phyloP scores from a whole-genome alignment of 805 yeast species.

The Sungouiella blattae region DNA sequence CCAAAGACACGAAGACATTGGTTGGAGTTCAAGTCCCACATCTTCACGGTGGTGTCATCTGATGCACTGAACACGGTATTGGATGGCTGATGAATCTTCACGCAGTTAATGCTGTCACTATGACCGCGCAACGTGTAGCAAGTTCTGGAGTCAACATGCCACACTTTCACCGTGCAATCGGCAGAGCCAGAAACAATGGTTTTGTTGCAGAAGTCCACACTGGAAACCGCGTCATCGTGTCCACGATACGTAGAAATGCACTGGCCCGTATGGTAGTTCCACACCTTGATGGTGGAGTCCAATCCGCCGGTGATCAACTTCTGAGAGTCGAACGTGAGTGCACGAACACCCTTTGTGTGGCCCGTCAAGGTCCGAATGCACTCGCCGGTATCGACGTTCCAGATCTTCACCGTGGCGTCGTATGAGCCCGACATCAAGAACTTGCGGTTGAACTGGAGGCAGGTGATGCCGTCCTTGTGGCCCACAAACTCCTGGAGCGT shows the following conservation, averaged over 20 bases:
- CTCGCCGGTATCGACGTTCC: conserved; percentile 83
- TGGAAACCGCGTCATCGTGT: conserved; percentile 79
- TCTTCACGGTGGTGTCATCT: conserved; percentile 86
- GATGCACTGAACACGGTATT: conserved; percentile 80
- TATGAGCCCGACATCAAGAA: conserved; percentile 87
- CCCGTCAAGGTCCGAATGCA: conserved; percentile 75
- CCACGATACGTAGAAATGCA: conserved; percentile 93
- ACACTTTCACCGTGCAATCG: conserved; percentile 86
- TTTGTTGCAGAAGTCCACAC: conserved; percentile 77
- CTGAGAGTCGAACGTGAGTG: conserved; percentile 81
- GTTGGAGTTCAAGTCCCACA: conserved; percentile 90
- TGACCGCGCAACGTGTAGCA: conserved; percentile 94
- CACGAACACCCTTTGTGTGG: conserved; percentile 84
- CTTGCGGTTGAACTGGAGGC: conserved; percentile 76
- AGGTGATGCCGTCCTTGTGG: conserved; percentile 84
- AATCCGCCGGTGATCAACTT: conserved; percentile 90
- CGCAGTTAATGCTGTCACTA: conserved; percentile 87
- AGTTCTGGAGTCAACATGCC: conserved; percentile 93
- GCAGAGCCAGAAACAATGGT: conserved; percentile 92
- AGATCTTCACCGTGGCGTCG: conserved; percentile 86
- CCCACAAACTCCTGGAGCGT: conserved; percentile 64
- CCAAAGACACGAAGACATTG: conserved; percentile 78
- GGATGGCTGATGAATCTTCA: conserved; percentile 77
- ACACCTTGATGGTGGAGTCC: conserved; percentile 87
- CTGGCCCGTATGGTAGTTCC: conserved; percentile 94